Percentiles rank a stretch among this genome's conserved stretches.
These are phyloP conservation scores for Cyberlindnera meyerae DNA, from an alignment of 805 yeast species.

Conservation along the genomic window DNA sequence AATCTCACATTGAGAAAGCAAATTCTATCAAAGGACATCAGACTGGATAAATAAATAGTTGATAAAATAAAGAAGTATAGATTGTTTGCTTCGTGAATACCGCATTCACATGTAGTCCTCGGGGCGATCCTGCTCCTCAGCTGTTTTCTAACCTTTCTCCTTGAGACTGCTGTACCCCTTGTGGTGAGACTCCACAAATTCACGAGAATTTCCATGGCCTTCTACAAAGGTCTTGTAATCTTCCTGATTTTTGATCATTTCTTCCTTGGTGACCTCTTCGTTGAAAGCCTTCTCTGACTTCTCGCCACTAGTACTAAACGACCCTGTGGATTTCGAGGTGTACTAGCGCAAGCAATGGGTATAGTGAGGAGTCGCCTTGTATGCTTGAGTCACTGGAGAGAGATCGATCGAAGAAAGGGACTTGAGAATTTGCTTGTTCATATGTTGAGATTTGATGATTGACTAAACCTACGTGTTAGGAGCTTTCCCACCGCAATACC, in stretches of 20 bases:
- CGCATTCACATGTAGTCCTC: conserved; percentile 24
- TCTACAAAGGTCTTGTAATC: conserved; percentile 10
- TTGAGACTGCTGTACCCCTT: conserved; percentile 17
- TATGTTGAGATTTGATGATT: too few species aligned
- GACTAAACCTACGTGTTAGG: too few species aligned
- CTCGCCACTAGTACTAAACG: not conserved
- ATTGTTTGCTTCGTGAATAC: too few species aligned
- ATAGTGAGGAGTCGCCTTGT: too few species aligned
- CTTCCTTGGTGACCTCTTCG: conserved; percentile 13
- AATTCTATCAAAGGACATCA: too few species aligned
- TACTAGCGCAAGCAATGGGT: conserved; percentile 1
- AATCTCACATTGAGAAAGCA: too few species aligned
- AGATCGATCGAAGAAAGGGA: too few species aligned
- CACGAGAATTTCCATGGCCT: conserved; percentile 3
- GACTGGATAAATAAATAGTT: too few species aligned
- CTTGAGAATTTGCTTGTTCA: too few species aligned
- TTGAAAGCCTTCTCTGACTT: conserved; percentile 14
- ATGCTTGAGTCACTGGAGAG: too few species aligned
- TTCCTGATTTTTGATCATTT: conserved; percentile 7
- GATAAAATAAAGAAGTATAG: too few species aligned
- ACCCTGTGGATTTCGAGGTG: conserved; percentile 4
- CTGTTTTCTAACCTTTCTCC: conserved; percentile 21
- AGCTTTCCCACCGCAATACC: too few species aligned
- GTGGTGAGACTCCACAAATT: conserved; percentile 6
- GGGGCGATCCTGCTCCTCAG: conserved; percentile 24